Base-by-base conservation (phyloP, 129 eudicot species). In the Arctium minus region DNA sequence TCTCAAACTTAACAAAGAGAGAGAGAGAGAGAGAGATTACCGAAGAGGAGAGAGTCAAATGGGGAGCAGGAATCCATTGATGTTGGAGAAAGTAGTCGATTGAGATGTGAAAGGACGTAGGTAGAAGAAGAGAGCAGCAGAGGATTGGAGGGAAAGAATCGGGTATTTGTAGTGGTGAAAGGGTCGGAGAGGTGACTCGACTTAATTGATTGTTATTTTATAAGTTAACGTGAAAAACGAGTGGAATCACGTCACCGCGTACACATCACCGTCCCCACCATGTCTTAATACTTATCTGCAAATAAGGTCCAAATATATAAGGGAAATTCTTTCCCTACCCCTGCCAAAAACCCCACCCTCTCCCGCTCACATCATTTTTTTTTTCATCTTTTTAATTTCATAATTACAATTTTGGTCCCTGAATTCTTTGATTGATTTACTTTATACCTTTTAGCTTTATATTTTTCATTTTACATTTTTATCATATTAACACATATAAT, bases 1-100 rank as follows among this genome's bases (percentile, higher is more conserved):
- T 22, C 27, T 22, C 27, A 22, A 22, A 22, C 27, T 0, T 22
- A 22, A 22, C 27, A 22, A 0, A 22, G 0, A 22, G 27, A 22
- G 27, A 5, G 33, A 30, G 30, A 10, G 46, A 56, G 37, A 7
- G 65, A 2, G 4, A 5, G 22, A 31, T 11, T 90, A 92, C 97
- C 97, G 78, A 92, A 92, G 56, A 92, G 56, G 39, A 92, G 79
- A 73, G 80, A 73, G 40, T 92, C 91, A 40, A 88, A 92, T 70
- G 92, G 94, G 22, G 97, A 92, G 9, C 75, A 73, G 39, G 86
- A 80, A 76, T 75, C 87, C 89, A 88, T 86, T 82, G 35, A 6
- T 31, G 30, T 36, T 77, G 42, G 18, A 6, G 60, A 37, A 22
- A 74, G 42, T 50, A 15, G 1, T 50, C 3, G 0, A 17, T 56